A percentile compares a stretch with the other conserved stretches of the same genome.
Evolutionary conservation across 805 yeast species (phyloP).

Genomic region (Starmera amethionina): DNA sequence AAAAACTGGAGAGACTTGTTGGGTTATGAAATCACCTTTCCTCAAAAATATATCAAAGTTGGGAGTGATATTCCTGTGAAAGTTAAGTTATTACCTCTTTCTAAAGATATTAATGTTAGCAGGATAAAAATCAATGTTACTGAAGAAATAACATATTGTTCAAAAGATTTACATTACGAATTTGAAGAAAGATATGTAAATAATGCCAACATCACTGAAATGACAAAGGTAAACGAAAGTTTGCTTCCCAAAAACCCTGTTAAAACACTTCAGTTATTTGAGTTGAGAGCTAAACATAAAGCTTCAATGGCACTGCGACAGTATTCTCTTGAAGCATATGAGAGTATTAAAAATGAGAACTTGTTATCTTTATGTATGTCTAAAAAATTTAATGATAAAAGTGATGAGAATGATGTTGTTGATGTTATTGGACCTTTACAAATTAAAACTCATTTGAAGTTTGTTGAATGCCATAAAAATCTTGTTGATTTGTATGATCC

Average conservation of each 20-base stretch:
- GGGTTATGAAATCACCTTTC: conserved; percentile 63
- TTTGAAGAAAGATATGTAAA: conserved; percentile 38
- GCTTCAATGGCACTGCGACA: conserved; percentile 39
- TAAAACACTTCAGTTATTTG: conserved; percentile 48
- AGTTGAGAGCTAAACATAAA: conserved; percentile 47
- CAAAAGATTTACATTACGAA: conserved; percentile 43
- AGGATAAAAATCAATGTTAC: conserved; percentile 56
- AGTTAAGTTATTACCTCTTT: conserved; percentile 57
- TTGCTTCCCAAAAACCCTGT: conserved; percentile 24
- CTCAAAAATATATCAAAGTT: conserved; percentile 56
- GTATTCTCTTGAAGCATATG: conserved; percentile 37
- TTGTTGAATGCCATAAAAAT: conserved; percentile 6
- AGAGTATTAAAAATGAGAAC: conserved; percentile 42
- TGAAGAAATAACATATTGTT: conserved; percentile 55
- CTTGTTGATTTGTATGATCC: background rate
- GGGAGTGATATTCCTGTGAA: conserved; percentile 52
- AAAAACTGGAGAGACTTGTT: conserved; percentile 65
- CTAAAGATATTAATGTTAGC: conserved; percentile 50
- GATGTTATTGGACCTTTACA: conserved; percentile 13
- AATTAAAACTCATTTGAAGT: conserved; percentile 9
- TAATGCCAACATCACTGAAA: background rate
- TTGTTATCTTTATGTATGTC: conserved; percentile 46
- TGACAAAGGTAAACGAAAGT: conserved; percentile 3
- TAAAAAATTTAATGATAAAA: conserved; percentile 12
- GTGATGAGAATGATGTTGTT: conserved; percentile 10